phyloP scores from a whole-genome alignment of 345 rosid genomes.

The Moringa oleifera region DNA sequence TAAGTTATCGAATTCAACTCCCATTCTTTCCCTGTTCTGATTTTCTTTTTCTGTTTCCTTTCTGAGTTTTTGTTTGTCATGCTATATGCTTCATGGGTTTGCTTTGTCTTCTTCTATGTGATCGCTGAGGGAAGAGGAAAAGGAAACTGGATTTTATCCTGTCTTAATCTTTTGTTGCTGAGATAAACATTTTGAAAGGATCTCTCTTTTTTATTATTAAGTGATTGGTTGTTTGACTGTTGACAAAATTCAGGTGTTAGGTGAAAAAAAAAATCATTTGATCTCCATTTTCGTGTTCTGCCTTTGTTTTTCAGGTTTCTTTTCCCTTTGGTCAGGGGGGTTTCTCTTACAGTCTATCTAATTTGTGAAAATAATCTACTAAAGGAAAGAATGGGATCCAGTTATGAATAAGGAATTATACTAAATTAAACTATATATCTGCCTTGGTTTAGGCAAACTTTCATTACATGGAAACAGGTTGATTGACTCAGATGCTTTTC shows the following conservation, averaged over 20 bases:
- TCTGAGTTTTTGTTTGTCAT: neutral
- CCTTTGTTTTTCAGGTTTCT: neutral
- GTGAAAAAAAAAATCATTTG: neutral
- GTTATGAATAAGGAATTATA: no score
- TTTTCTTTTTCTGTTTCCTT: conserved; percentile 4
- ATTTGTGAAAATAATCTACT: neutral
- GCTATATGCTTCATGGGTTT: neutral
- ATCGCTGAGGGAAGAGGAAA: no score
- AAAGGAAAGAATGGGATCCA: neutral
- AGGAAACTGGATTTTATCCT: no score
- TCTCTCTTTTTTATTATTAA: neutral
- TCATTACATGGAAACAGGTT: neutral
- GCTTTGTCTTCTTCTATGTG: neutral
- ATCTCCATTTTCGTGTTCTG: neutral
- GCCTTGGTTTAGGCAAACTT: neutral
- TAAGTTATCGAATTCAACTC: conserved; percentile 18
- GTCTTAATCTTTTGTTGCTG: neutral
- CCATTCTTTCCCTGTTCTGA: neutral
- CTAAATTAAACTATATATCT: neutral
- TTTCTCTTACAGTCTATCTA: neutral
- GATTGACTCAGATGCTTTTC: no score
- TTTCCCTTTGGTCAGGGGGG: neutral
- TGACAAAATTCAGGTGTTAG: neutral
- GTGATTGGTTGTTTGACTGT: neutral
- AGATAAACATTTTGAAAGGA: neutral